These are phyloP conservation scores for Neonectria coccinea DNA, from an alignment of 2,329 filamentous ascomycete genomes.

Conservation along the genomic window DNA sequence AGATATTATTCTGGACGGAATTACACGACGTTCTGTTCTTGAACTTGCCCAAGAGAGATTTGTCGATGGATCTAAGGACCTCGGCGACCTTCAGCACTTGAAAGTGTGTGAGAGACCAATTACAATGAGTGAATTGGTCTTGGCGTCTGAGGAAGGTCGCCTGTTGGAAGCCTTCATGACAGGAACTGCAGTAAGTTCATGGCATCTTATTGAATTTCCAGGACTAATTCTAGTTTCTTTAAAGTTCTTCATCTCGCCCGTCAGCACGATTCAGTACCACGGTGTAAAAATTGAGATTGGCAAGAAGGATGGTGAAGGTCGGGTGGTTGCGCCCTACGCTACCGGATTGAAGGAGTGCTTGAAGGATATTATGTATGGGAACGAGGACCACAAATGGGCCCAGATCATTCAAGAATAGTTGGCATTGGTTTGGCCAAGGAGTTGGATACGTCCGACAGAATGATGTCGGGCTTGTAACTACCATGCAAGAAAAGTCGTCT, in stretches of 20 bases:
- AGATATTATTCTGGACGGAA: not conserved
- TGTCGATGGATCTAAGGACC: not conserved
- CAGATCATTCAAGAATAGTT: too few species aligned
- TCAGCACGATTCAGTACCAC: not conserved
- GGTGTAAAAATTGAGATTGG: not conserved
- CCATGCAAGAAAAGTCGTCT: too few species aligned
- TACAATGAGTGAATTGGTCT: slow-evolving; percentile 9
- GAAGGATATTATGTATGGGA: not conserved
- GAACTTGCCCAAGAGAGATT: not conserved
- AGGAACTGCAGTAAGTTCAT: slow-evolving; percentile 16
- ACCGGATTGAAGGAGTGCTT: not conserved
- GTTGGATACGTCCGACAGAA: too few species aligned
- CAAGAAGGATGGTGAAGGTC: not conserved
- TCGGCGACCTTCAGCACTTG: not conserved
- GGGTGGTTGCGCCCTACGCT: not conserved
- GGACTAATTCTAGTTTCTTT: not conserved
- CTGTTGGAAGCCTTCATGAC: slow-evolving; percentile 11
- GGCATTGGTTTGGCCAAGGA: too few species aligned
- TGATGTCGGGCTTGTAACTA: too few species aligned
- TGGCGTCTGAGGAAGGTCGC: slow-evolving; percentile 4
- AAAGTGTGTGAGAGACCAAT: slow-evolving; percentile 1
- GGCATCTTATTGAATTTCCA: too few species aligned
- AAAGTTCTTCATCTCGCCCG: not conserved
- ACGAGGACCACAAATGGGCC: not conserved
- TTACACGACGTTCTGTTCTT: slow-evolving; percentile 10